These are phyloP conservation scores for Rugonectria rugulosa DNA, from an alignment of 2,329 filamentous ascomycete species.

Conservation along the genomic window DNA sequence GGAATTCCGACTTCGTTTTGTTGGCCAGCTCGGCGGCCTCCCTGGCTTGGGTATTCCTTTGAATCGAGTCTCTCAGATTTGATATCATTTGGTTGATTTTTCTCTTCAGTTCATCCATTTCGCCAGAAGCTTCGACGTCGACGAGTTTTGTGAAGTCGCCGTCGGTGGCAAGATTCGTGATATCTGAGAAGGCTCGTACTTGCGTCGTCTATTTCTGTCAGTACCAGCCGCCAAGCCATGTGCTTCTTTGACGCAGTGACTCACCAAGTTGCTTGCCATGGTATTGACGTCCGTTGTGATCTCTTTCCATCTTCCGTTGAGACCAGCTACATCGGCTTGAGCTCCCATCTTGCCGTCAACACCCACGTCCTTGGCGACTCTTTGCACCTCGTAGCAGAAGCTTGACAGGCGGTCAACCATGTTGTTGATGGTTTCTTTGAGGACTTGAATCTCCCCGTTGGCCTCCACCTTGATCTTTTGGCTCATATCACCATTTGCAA, in stretches of 20 bases:
- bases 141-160: slow-evolving; percentile 97
- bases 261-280: slow-evolving; percentile 75
- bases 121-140: slow-evolving; percentile 94
- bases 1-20: slow-evolving; percentile 97
- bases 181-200: slow-evolving; percentile 96
- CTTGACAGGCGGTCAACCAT: slow-evolving; percentile 96
- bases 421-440: slow-evolving; percentile 98
- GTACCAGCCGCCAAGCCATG: slow-evolving; percentile 36
- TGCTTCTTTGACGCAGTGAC: slow-evolving; percentile 26
- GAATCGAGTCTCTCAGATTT: slow-evolving; percentile 93
- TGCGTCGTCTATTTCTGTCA: slow-evolving; percentile 77
- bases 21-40: slow-evolving; percentile 96
- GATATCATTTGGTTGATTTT: slow-evolving; percentile 99
- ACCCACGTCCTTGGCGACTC: slow-evolving; percentile 94
- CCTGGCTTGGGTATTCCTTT: slow-evolving; percentile 93
- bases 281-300: slow-evolving; percentile 97
- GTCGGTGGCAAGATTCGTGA: slow-evolving; percentile 96
- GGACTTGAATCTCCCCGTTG: slow-evolving; percentile 89
- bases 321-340: slow-evolving; percentile 91
- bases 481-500: slow-evolving; percentile 94
- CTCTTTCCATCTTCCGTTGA: slow-evolving; percentile 96
- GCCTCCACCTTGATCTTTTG: slow-evolving; percentile 95
- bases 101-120: slow-evolving; percentile 98
- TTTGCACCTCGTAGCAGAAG: slow-evolving; percentile 95
- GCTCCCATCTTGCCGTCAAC: slow-evolving; percentile 99